These are phyloP conservation scores for Croton laevigatus DNA, from an alignment of 441 rosid genomes.

Conservation along the genomic window DNA sequence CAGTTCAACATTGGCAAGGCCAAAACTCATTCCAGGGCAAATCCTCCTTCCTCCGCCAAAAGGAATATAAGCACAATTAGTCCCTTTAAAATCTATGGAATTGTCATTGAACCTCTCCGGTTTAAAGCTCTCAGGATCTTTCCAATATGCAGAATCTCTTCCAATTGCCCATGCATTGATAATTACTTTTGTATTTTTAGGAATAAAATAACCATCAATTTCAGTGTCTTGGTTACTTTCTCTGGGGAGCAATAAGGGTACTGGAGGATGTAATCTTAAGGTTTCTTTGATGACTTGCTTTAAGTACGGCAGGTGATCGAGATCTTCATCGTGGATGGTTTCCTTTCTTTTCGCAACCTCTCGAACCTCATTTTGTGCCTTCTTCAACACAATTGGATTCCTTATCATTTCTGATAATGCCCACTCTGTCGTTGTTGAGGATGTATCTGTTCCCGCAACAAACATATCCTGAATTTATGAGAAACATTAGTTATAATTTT, in stretches of 20 bases:
- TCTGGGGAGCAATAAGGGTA: slow-evolving; percentile 48
- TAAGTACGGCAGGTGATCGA: slow-evolving; percentile 42
- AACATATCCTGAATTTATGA: slow-evolving; percentile 33
- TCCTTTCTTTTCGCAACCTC: slow-evolving; percentile 41
- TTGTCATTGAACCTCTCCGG: slow-evolving; percentile 51
- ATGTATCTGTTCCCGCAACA: slow-evolving; percentile 26
- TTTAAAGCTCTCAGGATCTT: slow-evolving; percentile 36
- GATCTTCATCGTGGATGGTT: slow-evolving; percentile 45
- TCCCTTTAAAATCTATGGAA: slow-evolving; percentile 54
- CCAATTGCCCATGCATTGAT: slow-evolving; percentile 53
- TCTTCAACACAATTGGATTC: slow-evolving; percentile 42
- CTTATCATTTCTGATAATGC: slow-evolving; percentile 46
- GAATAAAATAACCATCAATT: slow-evolving; percentile 47
- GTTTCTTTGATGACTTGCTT: slow-evolving; percentile 66
- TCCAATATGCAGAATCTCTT: slow-evolving; percentile 46
- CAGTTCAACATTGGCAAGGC: slow-evolving; percentile 58
- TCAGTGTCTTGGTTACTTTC: slow-evolving; percentile 36
- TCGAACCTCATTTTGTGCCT: slow-evolving; percentile 46
- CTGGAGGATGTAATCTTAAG: slow-evolving; percentile 48
- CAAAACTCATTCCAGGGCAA: slow-evolving; percentile 64
- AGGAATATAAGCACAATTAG: slow-evolving; percentile 63
- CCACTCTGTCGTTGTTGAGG: slow-evolving; percentile 50
- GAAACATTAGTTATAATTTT: too few relatives aligned
- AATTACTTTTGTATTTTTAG: slow-evolving; percentile 35
- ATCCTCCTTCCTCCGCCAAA: slow-evolving; percentile 79